Base-by-base conservation (phyloP, 129 eudicot species). In the Pulicaria dysenterica region DNA sequence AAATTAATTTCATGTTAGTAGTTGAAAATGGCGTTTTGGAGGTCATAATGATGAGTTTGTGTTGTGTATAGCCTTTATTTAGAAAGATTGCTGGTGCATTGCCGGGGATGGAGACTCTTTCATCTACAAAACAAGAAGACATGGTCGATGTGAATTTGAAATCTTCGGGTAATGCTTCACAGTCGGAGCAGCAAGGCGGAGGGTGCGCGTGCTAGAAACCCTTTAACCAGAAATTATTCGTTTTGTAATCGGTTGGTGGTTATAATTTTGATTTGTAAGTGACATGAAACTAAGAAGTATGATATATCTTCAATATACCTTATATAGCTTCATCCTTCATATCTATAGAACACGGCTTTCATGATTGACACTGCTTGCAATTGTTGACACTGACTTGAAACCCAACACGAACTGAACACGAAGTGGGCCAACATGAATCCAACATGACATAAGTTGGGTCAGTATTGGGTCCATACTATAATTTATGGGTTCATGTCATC, bases 111-210 rank as follows among this genome's bases (percentile, higher is more conserved):
- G 98, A 92, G 75, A 79, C 91, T 12, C 85, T 89, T 56, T 83
- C 96, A 3, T 83, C 94, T 43, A 83, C 98, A 5, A 92, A 85
- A 72, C 87, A 89, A 67, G 98, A 92, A 54, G 98, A 89, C 81
- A 86, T 92, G 98, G 95, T 92, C 67, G 98, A 92, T 46, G 98
- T 89, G 78, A 92, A 92, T 70, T 76, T 89, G 80, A 89, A 87
- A 78, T 83, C 98, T 13, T 77, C 83, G 3, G 69, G 82, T 39
- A 87, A 78, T 57, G 45, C 94, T 12, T 74, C 89, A 50, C 83
- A 84, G 17, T 47, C 89, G 37, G 94, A 92, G 79, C 88, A 86
- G 84, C 94, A 86, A 83, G 89, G 93, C 12, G 96, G 91, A 62
- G 94, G 97, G 24, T 92, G 97, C 37, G 76, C 87, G 8, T 88